Base-by-base conservation (phyloP, 1,284 basidiomycete genomes). In the Amylostereum areolatum region DNA sequence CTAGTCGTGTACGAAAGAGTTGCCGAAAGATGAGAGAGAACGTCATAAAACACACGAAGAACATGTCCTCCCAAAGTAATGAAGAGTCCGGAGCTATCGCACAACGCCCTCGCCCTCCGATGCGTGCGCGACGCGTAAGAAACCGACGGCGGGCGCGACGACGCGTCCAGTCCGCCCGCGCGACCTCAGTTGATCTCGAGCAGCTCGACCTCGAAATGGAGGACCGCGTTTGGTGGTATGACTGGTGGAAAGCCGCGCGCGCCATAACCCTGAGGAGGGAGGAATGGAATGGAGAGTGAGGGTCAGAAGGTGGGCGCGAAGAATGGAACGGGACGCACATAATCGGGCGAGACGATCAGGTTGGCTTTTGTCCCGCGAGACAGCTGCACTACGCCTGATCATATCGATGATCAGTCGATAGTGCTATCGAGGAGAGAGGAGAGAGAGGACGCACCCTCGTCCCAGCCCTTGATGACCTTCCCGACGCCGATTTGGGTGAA, bases 381-480 rank as follows among this genome's bases (percentile, higher is more conserved):
- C 56, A 92, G 68, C 70, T 89, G 75, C 12, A 76, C 79, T 31
- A 92, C 85, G 51, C 83, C 86, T 89, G 58, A 61, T 59, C 40
- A 33, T 12, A 52, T 46, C 48, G 45, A 49, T 47, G 37, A 52
- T 41, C 44, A 47, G 30, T 39, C 42, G 43, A 53, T 47, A 28
- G 36, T 25, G 47, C 46, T 43, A 33, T 53, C 28, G 43, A 52
- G 49, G 33, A 33, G 46, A 48, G 25, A 43, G 18, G 35, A 33
- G 27, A n/a, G 8, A n/a, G 32, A 40, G 11, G 29, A 70, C 75
- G 63, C 61, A 89, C 91, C 90, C 69, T 93, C 90, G 63, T 95
- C 91, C 92, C 92, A 95, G 39, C 91, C 92, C 65, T 77, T 85
- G 70, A 93, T 93, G 49, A 93, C 90, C 65, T 83, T 83, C 34